Evolutionary conservation across 2,329 filamentous ascomycete genomes (phyloP).

Genomic region (Pseudogymnoascus sp.): DNA sequence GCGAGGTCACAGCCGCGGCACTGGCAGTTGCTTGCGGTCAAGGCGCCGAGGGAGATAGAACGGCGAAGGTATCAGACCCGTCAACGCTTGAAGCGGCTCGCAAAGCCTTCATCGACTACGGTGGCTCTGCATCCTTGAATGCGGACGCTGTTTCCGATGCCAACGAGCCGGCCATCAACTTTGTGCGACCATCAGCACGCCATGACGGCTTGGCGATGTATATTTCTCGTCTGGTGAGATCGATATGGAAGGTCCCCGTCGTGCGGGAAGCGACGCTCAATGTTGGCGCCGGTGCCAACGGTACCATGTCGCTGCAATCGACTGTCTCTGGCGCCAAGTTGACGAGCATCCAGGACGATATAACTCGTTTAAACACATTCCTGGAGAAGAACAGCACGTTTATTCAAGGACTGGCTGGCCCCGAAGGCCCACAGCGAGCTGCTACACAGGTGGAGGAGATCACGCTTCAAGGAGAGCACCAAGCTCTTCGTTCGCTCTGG

Average conservation of each 20-base stretch:
- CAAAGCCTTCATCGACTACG: slow-evolving; percentile 84
- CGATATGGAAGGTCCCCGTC: slow-evolving; percentile 77
- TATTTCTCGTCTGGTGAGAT: slow-evolving; percentile 76
- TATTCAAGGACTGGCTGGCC: slow-evolving; percentile 89
- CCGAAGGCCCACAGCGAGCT: slow-evolving; percentile 71
- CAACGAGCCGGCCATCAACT: slow-evolving; percentile 62
- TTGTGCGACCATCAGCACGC: slow-evolving; percentile 77
- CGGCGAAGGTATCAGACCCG: slow-evolving; percentile 67
- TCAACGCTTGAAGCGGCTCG: slow-evolving; percentile 78
- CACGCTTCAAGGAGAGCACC: slow-evolving; percentile 86
- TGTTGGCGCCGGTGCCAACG: slow-evolving; percentile 36
- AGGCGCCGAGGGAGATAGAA: slow-evolving; percentile 69
- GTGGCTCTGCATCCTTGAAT: slow-evolving; percentile 75
- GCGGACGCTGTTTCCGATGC: slow-evolving; percentile 61
- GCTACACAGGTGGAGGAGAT: slow-evolving; percentile 83
- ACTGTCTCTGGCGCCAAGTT: slow-evolving; percentile 62
- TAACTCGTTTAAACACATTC: slow-evolving; percentile 73
- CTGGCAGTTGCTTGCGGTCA: slow-evolving; percentile 93
- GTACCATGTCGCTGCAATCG: slow-evolving; percentile 56
- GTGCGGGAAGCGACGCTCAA: slow-evolving; percentile 38
- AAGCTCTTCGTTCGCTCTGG: slow-evolving; percentile 78
- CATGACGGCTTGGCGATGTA: slow-evolving; percentile 86
- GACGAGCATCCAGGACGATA: slow-evolving; percentile 66
- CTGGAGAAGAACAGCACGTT: slow-evolving; percentile 80
- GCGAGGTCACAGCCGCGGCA: slow-evolving; percentile 82